phyloP scores from a whole-genome alignment of 164 flowering plant genomes.

The Aristolochia californica region DNA sequence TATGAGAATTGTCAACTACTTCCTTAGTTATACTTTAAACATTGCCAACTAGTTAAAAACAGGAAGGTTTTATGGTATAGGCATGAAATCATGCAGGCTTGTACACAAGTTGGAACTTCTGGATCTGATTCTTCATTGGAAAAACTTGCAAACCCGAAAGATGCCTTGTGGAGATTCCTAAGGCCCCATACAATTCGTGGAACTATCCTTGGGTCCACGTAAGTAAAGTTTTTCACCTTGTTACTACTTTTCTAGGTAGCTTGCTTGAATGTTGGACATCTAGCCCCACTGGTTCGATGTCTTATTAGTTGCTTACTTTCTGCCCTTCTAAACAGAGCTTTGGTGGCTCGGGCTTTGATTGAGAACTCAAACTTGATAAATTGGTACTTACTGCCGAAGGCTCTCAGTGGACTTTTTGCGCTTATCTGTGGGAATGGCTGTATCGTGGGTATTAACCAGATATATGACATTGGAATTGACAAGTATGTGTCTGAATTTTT shows the following conservation, averaged over 20 bases:
- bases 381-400: constrained; percentile 80
- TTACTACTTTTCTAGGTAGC: background rate
- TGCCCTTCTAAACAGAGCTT: constrained; percentile 46
- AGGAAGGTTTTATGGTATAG: constrained; percentile 2
- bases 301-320: constrained; percentile 2
- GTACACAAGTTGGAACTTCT: constrained; percentile 61
- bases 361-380: constrained; percentile 78
- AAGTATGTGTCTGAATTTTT: constrained; percentile 44
- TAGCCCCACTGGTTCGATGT: constrained; percentile 1
- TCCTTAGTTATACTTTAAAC: too few relatives aligned
- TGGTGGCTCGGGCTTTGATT: constrained; percentile 80
- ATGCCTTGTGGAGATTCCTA: constrained; percentile 89
- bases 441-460: constrained; percentile 98
- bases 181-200: constrained; percentile 99
- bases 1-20: too few relatives aligned
- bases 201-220: constrained; percentile 81
- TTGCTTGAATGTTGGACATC: background rate
- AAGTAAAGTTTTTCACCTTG: constrained; percentile 13
- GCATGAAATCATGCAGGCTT: constrained; percentile 46
- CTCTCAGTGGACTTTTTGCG: constrained; percentile 78
- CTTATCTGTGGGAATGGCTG: constrained; percentile 94
- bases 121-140: constrained; percentile 50
- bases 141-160: constrained; percentile 51
- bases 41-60: too few relatives aligned
- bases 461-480: constrained; percentile 91